Conservation (phyloP, 2,329 filamentous ascomycete species). For the Purpureocillium lavendulum region DNA sequence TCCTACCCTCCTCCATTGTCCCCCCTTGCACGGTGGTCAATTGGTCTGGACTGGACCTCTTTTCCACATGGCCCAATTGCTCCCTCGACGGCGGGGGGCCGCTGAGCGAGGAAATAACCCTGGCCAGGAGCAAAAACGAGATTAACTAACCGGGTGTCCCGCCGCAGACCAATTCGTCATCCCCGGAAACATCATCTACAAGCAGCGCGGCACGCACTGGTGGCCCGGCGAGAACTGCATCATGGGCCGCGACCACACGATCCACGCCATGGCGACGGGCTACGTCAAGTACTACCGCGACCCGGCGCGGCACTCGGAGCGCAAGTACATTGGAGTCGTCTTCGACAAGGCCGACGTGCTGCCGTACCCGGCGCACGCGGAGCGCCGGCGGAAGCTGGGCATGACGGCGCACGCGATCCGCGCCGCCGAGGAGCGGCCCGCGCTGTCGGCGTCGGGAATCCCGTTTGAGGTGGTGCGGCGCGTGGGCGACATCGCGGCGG, state of each 20-base stretch:
- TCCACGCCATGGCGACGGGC: conserved; percentile 75
- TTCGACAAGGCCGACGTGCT: conserved; percentile 76
- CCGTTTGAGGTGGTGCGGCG: conserved; percentile 38
- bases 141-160: too few relatives aligned
- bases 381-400: conserved; percentile 66
- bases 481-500: conserved; percentile 12
- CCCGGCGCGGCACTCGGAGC: conserved; percentile 69
- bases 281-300: conserved; percentile 98
- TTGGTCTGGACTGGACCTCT: too few relatives aligned
- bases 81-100: too few relatives aligned
- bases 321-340: conserved; percentile 90
- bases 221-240: conserved; percentile 91
- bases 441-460: conserved; percentile 41
- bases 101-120: not conserved
- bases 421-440: conserved; percentile 24
- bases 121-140: too few relatives aligned
- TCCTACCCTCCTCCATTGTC: too few relatives aligned
- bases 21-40: not conserved
- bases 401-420: conserved; percentile 51
- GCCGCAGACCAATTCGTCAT: conserved; percentile 78
- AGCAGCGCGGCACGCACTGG: conserved; percentile 91
- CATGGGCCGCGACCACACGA: conserved; percentile 94
- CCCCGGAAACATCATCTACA: conserved; percentile 95
- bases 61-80: too few relatives aligned
- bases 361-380: conserved; percentile 66